Evolutionary conservation across 1,139 yeast species (phyloP).

Genomic region (Suhomyces bribrorum): DNA sequence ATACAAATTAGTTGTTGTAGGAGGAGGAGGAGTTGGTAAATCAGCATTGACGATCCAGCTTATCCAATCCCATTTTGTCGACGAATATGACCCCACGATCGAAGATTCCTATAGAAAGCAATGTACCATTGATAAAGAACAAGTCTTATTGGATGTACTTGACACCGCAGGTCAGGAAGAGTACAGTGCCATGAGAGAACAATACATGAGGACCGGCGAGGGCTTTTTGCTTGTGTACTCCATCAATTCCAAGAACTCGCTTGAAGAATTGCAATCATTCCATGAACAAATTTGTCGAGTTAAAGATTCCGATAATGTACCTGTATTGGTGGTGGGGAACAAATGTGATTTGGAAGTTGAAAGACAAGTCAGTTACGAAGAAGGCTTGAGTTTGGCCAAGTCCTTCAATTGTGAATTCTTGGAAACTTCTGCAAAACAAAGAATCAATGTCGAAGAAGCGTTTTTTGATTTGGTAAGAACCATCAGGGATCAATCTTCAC

Average conservation of each 20-base stretch:
- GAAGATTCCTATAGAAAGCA: slow-evolving; percentile 73
- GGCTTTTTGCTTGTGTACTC: slow-evolving; percentile 86
- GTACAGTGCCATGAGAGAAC: slow-evolving; percentile 94
- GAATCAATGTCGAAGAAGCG: slow-evolving; percentile 92
- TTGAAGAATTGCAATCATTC: slow-evolving; percentile 75
- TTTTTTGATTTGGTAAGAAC: slow-evolving; percentile 74
- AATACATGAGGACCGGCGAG: slow-evolving; percentile 90
- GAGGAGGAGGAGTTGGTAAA: slow-evolving; percentile 99
- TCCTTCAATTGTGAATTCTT: slow-evolving; percentile 77
- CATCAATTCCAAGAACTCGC: slow-evolving; percentile 75
- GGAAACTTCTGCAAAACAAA: slow-evolving; percentile 92
- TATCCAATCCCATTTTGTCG: slow-evolving; percentile 90
- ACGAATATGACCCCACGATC: slow-evolving; percentile 96
- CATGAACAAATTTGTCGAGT: slow-evolving; percentile 85
- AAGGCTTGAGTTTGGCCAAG: slow-evolving; percentile 77
- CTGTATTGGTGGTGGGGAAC: slow-evolving; percentile 75
- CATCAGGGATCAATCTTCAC: slow-evolving; percentile 48
- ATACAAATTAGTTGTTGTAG: slow-evolving; percentile 90
- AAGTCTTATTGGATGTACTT: slow-evolving; percentile 66
- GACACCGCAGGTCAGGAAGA: slow-evolving; percentile 99
- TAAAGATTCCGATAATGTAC: slow-evolving; percentile 74
- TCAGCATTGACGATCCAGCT: slow-evolving; percentile 90
- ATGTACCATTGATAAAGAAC: slow-evolving; percentile 53
- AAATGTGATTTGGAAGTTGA: slow-evolving; percentile 77
- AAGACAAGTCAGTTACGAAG: slow-evolving; percentile 78